Percentiles rank a stretch among this genome's conserved stretches.
Conservation (phyloP, 1,284 basidiomycete species). For the Cryptococcus amylolentus region DNA sequence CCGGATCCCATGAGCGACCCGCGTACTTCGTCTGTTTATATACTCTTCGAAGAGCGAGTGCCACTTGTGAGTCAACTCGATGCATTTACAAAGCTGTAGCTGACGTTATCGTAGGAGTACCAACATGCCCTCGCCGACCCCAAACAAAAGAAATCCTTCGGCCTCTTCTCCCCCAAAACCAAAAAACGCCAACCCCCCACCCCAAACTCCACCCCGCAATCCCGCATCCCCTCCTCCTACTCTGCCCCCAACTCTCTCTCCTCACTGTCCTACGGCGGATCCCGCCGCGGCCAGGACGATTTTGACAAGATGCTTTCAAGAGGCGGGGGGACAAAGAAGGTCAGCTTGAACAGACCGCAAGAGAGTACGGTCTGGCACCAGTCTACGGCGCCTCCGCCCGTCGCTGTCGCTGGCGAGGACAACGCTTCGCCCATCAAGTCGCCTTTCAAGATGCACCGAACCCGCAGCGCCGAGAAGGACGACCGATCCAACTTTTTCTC, state of each 20-base stretch:
- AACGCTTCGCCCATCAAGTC: not conserved
- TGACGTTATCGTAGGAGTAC: slow-evolving; percentile 58
- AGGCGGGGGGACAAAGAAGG: slow-evolving; percentile 24
- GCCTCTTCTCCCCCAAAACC: slow-evolving; percentile 47
- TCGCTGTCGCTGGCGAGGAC: not conserved
- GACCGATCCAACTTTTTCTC: slow-evolving; percentile 53
- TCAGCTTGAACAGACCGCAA: slow-evolving; percentile 25
- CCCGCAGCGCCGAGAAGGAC: not conserved
- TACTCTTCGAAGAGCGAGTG: slow-evolving; percentile 84
- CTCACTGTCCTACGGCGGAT: not conserved
- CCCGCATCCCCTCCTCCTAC: slow-evolving; percentile 40
- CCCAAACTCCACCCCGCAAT: not conserved
- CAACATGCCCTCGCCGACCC: slow-evolving; percentile 65
- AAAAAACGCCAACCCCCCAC: slow-evolving; percentile 67
- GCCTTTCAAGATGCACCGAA: not conserved
- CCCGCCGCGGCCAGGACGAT: slow-evolving; percentile 57
- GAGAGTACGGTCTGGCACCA: slow-evolving; percentile 29
- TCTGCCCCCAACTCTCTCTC: not conserved
- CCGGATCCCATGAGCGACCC: slow-evolving; percentile 53
- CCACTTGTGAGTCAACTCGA: slow-evolving; percentile 49
- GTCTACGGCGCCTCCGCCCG: slow-evolving; percentile 13
- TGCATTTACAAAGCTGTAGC: not conserved
- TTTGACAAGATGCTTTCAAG: slow-evolving; percentile 66
- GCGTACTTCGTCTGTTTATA: slow-evolving; percentile 58
- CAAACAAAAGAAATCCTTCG: slow-evolving; percentile 44